Base-by-base conservation (phyloP, 257 asterid species). In the Rauvolfia tetraphylla region DNA sequence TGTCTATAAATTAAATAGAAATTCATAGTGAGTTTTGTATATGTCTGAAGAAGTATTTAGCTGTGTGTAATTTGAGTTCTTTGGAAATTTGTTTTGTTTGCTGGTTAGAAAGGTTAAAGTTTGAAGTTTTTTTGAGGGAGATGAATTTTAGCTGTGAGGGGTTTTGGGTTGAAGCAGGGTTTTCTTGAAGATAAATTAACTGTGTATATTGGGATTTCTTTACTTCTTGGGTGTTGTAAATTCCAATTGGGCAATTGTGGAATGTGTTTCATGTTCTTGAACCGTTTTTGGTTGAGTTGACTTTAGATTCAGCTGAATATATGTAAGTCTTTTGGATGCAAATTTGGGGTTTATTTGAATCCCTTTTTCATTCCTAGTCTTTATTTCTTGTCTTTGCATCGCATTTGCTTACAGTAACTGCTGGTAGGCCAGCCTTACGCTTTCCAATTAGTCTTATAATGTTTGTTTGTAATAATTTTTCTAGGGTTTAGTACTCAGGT, bases 141-240 rank as follows among this genome's bases (percentile, higher is more conserved):
- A 51, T 31, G 76, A 49, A 12, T 71, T n/a, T n/a, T n/a, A n/a
- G n/a, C 29, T 14, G 8, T 18, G 17, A 29, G 59, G 27, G 48
- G 41, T 33, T 72, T 71, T 51, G 65, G 22, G 65, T 49, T 51
- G 76, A 72, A 72, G 76, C 54, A 11, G 31, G 48, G 33, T 31
- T 51, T 72, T 49, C n/a, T 34, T 20, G 63, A 72, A 48, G 29
- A 31, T 51, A 1, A 72, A 72, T 10, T 53, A 38, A 34, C 20
- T 46, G 46, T 72, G 53, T 31, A 31, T 44, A 34, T 33, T 14
- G 49, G 54, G 48, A 51, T 13, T 72, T 25, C 14, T 29, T 29
- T 9, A 36, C 7, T 39, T 41, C 38, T 29, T 15, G 57, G 75
- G 3, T 33, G 27, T 31, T 29, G 29, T 0, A 10, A 15, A 7